A percentile compares a stretch with the other conserved stretches of the same genome.
These are phyloP conservation scores for Suhomyces yuchorum DNA, from an alignment of 1,139 yeast genomes.

Conservation along the genomic window DNA sequence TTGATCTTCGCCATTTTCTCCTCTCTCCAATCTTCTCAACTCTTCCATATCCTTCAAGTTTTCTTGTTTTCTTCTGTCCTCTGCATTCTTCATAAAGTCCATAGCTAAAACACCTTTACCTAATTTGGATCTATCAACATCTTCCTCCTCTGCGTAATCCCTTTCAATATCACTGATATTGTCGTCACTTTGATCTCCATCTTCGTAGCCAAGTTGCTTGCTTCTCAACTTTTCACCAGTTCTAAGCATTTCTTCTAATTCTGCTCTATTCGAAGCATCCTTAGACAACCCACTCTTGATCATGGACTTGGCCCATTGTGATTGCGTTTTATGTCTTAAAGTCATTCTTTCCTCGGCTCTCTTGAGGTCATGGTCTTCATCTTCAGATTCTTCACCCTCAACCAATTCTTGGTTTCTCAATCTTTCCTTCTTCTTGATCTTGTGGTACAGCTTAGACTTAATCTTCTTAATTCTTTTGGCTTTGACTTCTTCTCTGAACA, in stretches of 20 bases:
- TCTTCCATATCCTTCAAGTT: slow-evolving; percentile 56
- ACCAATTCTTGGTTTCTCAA: slow-evolving; percentile 68
- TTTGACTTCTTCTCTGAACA: slow-evolving; percentile 92
- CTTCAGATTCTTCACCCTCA: slow-evolving; percentile 58
- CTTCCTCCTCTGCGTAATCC: slow-evolving; percentile 37
- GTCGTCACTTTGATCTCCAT: slow-evolving; percentile 55
- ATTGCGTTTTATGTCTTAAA: slow-evolving; percentile 82
- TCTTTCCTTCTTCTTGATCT: slow-evolving; percentile 83
- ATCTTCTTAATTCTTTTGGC: slow-evolving; percentile 91
- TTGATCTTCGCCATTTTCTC: slow-evolving; percentile 36
- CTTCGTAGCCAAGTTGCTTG: slow-evolving; percentile 71
- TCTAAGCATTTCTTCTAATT: slow-evolving; percentile 90
- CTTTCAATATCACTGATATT: slow-evolving; percentile 54
- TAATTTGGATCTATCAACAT: slow-evolving; percentile 42
- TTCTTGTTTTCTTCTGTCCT: slow-evolving; percentile 57
- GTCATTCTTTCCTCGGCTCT: slow-evolving; percentile 94
- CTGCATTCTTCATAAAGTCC: slow-evolving; percentile 95
- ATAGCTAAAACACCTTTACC: slow-evolving; percentile 90
- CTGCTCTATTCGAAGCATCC: slow-evolving; percentile 80
- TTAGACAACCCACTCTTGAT: slow-evolving; percentile 87
- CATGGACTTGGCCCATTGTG: slow-evolving; percentile 91
- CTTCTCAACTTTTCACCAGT: slow-evolving; percentile 78
- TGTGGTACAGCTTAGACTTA: slow-evolving; percentile 86
- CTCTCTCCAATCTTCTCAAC: slow-evolving; percentile 49
- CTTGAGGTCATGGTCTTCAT: slow-evolving; percentile 66